Base-by-base conservation (phyloP, 352 stramenopile genomes). In the Pythium brassicae region DNA sequence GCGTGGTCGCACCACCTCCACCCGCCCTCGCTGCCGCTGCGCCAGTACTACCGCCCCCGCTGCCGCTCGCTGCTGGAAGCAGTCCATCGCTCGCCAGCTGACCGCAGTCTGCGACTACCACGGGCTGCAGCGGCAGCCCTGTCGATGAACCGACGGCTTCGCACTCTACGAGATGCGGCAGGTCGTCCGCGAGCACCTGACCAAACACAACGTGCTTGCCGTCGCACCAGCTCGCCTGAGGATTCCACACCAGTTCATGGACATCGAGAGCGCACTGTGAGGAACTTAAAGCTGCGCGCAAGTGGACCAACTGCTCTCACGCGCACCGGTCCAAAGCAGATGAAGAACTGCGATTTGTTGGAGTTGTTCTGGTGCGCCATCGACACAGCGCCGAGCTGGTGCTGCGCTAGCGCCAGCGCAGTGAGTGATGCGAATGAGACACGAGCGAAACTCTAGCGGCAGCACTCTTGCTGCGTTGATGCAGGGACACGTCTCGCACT, bases 261-360 rank as follows among this genome's bases (percentile, higher is more conserved):
- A 11, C 1, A 37, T 11, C 32, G 14, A 37, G 32, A 37, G 32
- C 32, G 32, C 32, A 23, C 26, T 7, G 5, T 40, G 1, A 29
- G 32, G 15, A 1, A 15, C 22, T 10, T 10, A 50, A 19, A 37
- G 5, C 9, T 8, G 15, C 50, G 34, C n/a, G 11, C 19, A 46
- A 29, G 8, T 17, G 25, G 23, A 53, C 11, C 26, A 44, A 10
- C 32, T 37, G 14, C 23, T 9, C 15, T 22, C 25, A 22, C 20
- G 55, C 70, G 47, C 55, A 90, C 76, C 7, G 66, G 67, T 23
- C 68, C 61, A 43, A 95, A 97, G 49, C 93, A 99, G 60, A 99
- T 98, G 76, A 99, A 99, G 78, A 99, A 99, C 72, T 99, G 98
- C 48, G 84, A 98, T 19, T 96, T 95, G 74, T 99, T 99, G 15